A percentile compares a stretch with the other conserved stretches of the same genome.
Evolutionary conservation across 306 rosid genomes (phyloP).

Genomic region (Hippophae tibetana): DNA sequence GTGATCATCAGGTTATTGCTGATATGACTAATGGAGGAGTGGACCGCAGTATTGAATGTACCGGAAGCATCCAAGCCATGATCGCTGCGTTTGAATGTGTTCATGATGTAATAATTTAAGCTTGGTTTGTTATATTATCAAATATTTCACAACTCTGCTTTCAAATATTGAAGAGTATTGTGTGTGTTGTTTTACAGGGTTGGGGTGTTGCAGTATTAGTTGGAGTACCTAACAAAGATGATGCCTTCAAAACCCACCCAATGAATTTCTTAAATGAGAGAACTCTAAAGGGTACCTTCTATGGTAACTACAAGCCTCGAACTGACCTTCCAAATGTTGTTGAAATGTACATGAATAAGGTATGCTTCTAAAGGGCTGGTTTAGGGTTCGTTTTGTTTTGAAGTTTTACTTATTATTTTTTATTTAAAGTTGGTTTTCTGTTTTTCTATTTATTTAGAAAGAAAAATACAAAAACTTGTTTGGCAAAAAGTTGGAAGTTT

Average conservation of each 20-base stretch:
- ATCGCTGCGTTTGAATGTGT: conserved; percentile 90
- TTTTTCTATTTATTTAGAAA: no score
- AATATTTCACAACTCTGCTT: neutral
- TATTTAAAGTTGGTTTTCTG: no score
- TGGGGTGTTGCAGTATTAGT: conserved; percentile 96
- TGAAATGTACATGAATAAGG: conserved; percentile 63
- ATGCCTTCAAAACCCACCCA: conserved; percentile 73
- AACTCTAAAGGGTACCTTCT: conserved; percentile 88
- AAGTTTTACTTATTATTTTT: no score
- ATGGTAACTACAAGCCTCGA: conserved; percentile 83
- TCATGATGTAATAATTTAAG: conserved; percentile 46
- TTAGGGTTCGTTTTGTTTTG: no score
- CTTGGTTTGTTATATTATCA: neutral
- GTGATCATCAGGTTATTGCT: conserved; percentile 46
- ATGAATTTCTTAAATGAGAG: conserved; percentile 62
- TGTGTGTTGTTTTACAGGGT: conserved; percentile 33
- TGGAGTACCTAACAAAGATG: conserved; percentile 82
- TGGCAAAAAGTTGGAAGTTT: no score
- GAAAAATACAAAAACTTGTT: no score
- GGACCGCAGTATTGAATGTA: conserved; percentile 82
- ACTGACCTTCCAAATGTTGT: conserved; percentile 67
- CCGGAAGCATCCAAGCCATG: conserved; percentile 83
- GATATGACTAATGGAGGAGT: conserved; percentile 87
- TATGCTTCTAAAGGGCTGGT: neutral
- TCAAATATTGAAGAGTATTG: neutral